Evolutionary conservation across 805 yeast species (phyloP).

Genomic region (Candida gorgasii): DNA sequence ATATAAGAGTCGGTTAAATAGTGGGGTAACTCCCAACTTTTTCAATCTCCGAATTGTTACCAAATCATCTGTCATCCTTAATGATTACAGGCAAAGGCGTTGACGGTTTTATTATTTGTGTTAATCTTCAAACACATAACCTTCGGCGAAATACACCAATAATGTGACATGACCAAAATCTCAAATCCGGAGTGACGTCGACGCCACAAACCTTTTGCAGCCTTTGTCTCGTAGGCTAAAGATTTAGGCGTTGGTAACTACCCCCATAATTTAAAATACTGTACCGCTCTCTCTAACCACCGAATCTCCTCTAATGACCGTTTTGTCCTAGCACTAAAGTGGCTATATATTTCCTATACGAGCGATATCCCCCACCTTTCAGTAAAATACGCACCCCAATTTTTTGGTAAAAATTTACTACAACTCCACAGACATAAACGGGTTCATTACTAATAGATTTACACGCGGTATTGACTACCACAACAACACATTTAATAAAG

Average conservation of each 20-base stretch:
- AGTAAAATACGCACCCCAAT: conserved; percentile 1
- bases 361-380: background rate
- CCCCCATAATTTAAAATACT: too few species aligned
- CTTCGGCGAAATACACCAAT: background rate
- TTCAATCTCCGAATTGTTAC: background rate
- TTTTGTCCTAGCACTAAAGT: too few species aligned
- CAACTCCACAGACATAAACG: too few species aligned
- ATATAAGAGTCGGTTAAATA: background rate
- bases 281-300: too few species aligned
- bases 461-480: too few species aligned
- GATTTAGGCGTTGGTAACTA: too few species aligned
- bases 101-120: too few species aligned
- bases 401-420: background rate
- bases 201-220: background rate
- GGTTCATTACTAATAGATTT: background rate
- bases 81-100: background rate
- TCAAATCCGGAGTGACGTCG: background rate
- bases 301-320: too few species aligned
- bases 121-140: too few species aligned
- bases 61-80: background rate
- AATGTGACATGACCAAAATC: background rate
- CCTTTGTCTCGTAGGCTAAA: too few species aligned
- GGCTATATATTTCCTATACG: background rate
- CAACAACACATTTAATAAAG: too few species aligned
- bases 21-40: conserved; percentile 1